These are phyloP conservation scores for Aspergillus ibericus DNA, from an alignment of 2,329 filamentous ascomycete species.

Conservation along the genomic window DNA sequence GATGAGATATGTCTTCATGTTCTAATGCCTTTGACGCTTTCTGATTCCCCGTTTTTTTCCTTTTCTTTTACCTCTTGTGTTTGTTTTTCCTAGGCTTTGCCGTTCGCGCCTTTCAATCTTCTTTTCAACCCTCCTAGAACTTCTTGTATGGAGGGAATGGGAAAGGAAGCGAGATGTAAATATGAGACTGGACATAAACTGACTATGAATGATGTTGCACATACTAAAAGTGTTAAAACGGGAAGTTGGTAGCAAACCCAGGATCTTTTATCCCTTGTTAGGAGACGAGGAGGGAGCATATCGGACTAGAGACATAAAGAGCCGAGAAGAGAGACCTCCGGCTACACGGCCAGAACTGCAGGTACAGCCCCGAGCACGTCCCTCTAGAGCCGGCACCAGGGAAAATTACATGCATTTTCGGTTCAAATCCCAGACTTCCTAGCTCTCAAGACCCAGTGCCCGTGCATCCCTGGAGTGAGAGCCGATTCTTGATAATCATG, in stretches of 20 bases:
- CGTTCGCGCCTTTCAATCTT: background rate
- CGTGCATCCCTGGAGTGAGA: background rate
- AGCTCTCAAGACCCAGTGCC: background rate
- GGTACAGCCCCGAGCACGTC: background rate
- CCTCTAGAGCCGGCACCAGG: background rate
- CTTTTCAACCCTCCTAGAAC: background rate
- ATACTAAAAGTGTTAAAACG: background rate
- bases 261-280: background rate
- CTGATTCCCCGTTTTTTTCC: background rate
- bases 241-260: background rate
- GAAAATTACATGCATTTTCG: background rate
- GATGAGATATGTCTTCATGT: slow-evolving; percentile 18
- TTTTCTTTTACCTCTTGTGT: background rate
- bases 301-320: background rate
- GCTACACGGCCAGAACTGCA: background rate
- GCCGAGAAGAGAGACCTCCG: background rate
- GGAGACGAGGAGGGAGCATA: background rate
- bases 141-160: background rate
- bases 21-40: slow-evolving; percentile 6
- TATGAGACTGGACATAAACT: slow-evolving; percentile 19
- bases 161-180: slow-evolving; percentile 20
- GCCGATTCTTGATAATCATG: slow-evolving; percentile 13
- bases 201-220: slow-evolving; percentile 7
- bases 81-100: background rate
- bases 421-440: background rate